phyloP scores from a whole-genome alignment of 2,329 filamentous ascomycete species.

The Colletotrichum chlorophyti region DNA sequence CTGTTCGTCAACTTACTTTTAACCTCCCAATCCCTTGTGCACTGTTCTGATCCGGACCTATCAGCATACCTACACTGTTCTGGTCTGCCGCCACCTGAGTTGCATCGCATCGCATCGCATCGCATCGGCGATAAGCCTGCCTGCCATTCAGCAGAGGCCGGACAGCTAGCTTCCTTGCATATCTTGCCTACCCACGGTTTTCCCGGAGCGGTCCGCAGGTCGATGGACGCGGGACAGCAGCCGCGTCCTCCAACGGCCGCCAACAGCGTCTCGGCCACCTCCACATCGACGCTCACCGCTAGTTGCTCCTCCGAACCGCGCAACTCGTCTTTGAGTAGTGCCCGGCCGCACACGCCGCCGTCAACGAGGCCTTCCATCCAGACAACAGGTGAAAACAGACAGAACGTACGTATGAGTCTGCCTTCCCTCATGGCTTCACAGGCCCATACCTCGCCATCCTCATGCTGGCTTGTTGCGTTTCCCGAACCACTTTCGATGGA shows the following conservation, averaged over 20 bases:
- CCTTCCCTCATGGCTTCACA: no score
- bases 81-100: background rate
- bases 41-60: no score
- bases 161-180: background rate
- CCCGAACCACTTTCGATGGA: no score
- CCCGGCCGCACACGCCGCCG: constrained; percentile 20
- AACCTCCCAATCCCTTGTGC: background rate
- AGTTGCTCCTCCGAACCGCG: constrained; percentile 29
- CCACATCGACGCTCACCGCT: constrained; percentile 30
- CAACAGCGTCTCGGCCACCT: constrained; percentile 25
- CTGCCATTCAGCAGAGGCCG: no score
- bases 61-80: no score
- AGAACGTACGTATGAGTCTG: constrained; percentile 4
- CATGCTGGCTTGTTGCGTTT: no score
- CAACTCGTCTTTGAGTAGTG: constrained; percentile 17
- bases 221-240: constrained; percentile 20
- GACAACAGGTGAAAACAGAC: constrained; percentile 1
- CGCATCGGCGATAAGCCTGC: background rate
- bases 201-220: constrained; percentile 15
- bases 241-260: constrained; percentile 21
- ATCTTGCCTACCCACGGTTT: constrained; percentile 2
- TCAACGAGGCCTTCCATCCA: constrained; percentile 24
- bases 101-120: background rate
- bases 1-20: background rate
- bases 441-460: no score